phyloP scores from a whole-genome alignment of 2,329 filamentous ascomycete species.

The Curvularia sp. region DNA sequence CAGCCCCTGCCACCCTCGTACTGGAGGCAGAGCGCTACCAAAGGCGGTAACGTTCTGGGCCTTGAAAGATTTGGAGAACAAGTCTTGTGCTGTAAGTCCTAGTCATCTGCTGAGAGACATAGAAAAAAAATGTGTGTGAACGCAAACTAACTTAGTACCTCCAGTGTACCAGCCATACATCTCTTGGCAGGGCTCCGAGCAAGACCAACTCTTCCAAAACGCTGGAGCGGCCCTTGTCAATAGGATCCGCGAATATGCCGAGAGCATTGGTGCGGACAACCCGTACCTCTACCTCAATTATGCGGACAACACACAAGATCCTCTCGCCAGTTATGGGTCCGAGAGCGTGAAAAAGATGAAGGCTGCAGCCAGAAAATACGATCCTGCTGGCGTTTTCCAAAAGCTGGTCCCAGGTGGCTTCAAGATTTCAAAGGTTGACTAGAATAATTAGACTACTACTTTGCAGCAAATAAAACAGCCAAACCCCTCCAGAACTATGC shows the following conservation, averaged over 20 bases:
- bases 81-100: conserved; percentile 29
- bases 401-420: conserved; percentile 37
- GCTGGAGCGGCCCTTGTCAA: conserved; percentile 27
- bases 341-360: conserved; percentile 32
- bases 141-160: neutral
- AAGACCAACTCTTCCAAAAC: conserved; percentile 30
- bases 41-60: conserved; percentile 54
- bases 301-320: conserved; percentile 32
- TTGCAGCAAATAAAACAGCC: no score
- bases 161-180: conserved; percentile 33
- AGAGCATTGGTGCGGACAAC: conserved; percentile 32
- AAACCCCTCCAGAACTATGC: no score
- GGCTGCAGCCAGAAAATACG: conserved; percentile 30
- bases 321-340: conserved; percentile 31
- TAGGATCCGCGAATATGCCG: conserved; percentile 25
- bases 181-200: conserved; percentile 31
- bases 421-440: conserved; percentile 33
- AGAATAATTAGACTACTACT: neutral
- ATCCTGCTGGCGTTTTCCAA: conserved; percentile 36
- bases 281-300: conserved; percentile 48
- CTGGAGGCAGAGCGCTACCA: conserved; percentile 43
- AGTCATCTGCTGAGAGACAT: no score
- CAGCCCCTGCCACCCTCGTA: conserved; percentile 53
- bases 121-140: neutral
- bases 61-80: conserved; percentile 37